Evolutionary conservation across 345 rosid species (phyloP), one percentile per base, ranked within the genome.

Genomic region (Eucalyptus urophylla): DNA sequence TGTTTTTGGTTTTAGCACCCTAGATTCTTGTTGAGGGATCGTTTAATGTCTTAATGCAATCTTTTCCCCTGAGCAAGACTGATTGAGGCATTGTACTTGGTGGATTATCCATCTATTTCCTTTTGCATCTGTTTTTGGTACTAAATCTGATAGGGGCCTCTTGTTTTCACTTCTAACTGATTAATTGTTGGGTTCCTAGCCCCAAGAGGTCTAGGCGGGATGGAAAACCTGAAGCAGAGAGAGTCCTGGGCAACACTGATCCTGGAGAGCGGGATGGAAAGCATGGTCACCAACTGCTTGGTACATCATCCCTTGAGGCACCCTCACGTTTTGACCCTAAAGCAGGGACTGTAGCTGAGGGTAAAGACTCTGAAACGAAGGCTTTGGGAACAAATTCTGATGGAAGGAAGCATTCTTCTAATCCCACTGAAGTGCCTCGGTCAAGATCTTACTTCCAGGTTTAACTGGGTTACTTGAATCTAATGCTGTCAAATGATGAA

Each of bases 171-270:
- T n/a, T 31, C 43, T 22, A 67, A 62, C 12, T 1, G 6, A 80
- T 86, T 80, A 25, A 67, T 90, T 37, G 15, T 29, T 69, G 44
- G 89, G 90, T 50, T 6, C 86, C 40, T 90, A 97, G 99, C 90
- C 99, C 97, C 51, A 96, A 98, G 93, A 97, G 96, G 88, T 94
- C 96, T 25, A 93, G 97, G 90, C 95, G 96, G 92, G 96, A 94
- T 90, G 97, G 93, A 37, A 95, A 95, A 91, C 95, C 95, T 51
- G 94, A 91, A 33, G 80, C 92, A 6, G 96, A 93, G 92, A 91
- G 95, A 88, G 92, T 87, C 67, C 69, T 56, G n/a, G 80, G 91
- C 86, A 91, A 76, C 37, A 62, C 87, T 86, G 93, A 92, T 91
- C 56, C 88, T 88, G 95, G 92, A 31, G 94, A 92, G 65, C 89